phyloP scores from a whole-genome alignment of 2,329 filamentous ascomycete genomes.

The Hortaea sp. region DNA sequence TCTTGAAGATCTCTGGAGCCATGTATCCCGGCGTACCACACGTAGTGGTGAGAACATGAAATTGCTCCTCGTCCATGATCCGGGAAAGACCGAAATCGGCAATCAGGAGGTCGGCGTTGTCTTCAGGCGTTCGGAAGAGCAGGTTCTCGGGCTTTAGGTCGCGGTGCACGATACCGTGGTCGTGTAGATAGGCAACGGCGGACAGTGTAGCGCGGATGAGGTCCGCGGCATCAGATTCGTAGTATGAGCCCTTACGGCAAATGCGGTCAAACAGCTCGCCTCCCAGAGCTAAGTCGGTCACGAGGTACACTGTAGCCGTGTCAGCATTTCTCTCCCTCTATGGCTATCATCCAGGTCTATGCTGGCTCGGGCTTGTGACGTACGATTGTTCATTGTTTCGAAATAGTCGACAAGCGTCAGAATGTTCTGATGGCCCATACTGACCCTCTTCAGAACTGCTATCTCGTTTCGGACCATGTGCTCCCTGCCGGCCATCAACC shows the following conservation, averaged over 20 bases:
- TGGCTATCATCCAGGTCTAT: not conserved
- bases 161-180: constrained; percentile 96
- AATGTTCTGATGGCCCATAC: constrained; percentile 98
- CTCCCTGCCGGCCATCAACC: constrained; percentile 91
- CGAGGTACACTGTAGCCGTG: constrained; percentile 62
- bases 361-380: too few relatives aligned
- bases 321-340: too few relatives aligned
- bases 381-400: constrained; percentile 96
- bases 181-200: constrained; percentile 96
- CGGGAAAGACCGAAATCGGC: constrained; percentile 92
- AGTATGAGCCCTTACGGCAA: constrained; percentile 96
- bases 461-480: constrained; percentile 99
- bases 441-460: constrained; percentile 92
- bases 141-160: constrained; percentile 97
- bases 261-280: constrained; percentile 98
- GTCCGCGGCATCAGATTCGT: constrained; percentile 91
- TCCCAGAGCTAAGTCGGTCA: constrained; percentile 90
- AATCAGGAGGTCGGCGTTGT: constrained; percentile 93
- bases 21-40: constrained; percentile 98
- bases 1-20: constrained; percentile 99
- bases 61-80: constrained; percentile 98
- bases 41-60: constrained; percentile 93
- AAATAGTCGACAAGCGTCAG: constrained; percentile 97
- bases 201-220: constrained; percentile 90
- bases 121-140: constrained; percentile 91